Percentiles rank a stretch among this genome's conserved stretches.
Conservation (phyloP, 108 stramenopile genomes). For the Nannochloropsis granulata region DNA sequence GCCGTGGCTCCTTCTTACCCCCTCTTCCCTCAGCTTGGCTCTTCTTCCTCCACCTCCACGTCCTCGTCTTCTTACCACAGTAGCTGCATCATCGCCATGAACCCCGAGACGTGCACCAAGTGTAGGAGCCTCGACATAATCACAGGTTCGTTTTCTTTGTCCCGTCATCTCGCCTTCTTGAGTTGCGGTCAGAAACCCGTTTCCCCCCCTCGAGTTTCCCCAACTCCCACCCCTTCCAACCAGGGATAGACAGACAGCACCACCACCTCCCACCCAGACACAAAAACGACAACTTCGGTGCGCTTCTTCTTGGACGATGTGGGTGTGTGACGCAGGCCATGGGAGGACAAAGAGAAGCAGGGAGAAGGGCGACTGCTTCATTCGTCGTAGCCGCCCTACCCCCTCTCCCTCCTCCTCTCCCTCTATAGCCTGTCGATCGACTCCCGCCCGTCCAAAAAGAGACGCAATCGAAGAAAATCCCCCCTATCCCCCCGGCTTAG, state of each 20-base stretch:
- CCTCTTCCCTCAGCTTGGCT: neutral
- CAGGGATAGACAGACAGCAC: no score
- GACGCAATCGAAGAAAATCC: neutral
- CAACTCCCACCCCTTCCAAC: no score
- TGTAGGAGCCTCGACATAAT: neutral
- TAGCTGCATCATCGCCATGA: neutral
- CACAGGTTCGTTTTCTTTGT: neutral
- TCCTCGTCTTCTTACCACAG: no score
- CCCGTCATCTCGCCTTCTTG: neutral
- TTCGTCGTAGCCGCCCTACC: neutral
- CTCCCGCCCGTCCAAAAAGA: neutral
- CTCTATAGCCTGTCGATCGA: neutral
- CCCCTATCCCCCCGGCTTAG: neutral
- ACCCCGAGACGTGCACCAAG: neutral
- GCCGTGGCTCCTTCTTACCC: no score
- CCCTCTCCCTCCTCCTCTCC: neutral
- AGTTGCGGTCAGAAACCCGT: no score
- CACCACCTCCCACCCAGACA: no score
- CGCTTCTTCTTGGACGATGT: no score
- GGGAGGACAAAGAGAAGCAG: no score
- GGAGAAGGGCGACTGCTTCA: neutral
- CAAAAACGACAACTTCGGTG: no score
- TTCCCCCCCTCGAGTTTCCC: no score
- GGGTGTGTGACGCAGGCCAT: no score
- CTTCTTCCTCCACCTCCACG: neutral